These are phyloP conservation scores for Dicorynia guianensis DNA, from an alignment of 306 rosid genomes.

Conservation along the genomic window DNA sequence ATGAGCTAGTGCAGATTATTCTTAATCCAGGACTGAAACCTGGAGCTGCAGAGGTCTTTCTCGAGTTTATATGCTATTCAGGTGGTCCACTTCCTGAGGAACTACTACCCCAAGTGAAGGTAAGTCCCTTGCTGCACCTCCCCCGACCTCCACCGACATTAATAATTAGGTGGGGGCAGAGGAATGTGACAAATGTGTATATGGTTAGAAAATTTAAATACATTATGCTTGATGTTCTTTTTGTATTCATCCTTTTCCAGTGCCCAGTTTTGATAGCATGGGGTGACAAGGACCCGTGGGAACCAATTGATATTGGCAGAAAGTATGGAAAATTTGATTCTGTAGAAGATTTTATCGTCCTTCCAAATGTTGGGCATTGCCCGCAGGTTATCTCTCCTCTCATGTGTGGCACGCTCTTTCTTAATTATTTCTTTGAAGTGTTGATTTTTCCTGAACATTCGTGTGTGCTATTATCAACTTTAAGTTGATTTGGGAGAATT, in stretches of 20 bases:
- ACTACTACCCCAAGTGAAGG: conserved; percentile 85
- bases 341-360: conserved; percentile 85
- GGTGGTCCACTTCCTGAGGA: conserved; percentile 98
- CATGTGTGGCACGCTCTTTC: conserved; percentile 20
- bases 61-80: conserved; percentile 93
- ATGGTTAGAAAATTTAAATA: conserved; percentile 33
- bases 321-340: conserved; percentile 65
- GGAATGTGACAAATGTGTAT: conserved; percentile 26
- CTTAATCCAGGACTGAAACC: conserved; percentile 94
- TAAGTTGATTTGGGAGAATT: conserved; percentile 14
- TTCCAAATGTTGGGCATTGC: conserved; percentile 96
- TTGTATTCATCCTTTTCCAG: conserved; percentile 49
- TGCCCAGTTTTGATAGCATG: conserved; percentile 91
- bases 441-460: not conserved
- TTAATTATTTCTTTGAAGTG: not conserved
- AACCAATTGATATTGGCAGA: conserved; percentile 87
- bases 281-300: conserved; percentile 99
- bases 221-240: conserved; percentile 12
- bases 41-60: conserved; percentile 92
- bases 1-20: conserved; percentile 81
- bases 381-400: conserved; percentile 74
- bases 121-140: conserved; percentile 30
- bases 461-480: conserved; percentile 14
- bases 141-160: no score
- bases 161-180: not conserved